Percentiles rank a stretch among this genome's conserved stretches.
phyloP scores from a whole-genome alignment of 805 yeast genomes.

The Yamadazyma philogaea region DNA sequence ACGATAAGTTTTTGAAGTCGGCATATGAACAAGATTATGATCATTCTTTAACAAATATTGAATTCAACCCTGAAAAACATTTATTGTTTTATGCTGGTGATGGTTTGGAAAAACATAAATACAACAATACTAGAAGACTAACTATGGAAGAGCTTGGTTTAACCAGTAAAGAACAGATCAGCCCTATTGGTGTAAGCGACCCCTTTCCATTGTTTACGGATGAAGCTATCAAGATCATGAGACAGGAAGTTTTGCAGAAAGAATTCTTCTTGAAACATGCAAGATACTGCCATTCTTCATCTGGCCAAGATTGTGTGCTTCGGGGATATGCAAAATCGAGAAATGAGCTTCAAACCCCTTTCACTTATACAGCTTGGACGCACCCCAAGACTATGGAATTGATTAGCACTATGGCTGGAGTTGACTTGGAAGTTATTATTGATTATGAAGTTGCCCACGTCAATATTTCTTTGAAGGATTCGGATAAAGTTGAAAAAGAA shows the following conservation, averaged over 20 bases:
- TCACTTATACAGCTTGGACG: slow-evolving; percentile 55
- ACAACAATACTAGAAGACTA: slow-evolving; percentile 26
- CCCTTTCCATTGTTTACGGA: slow-evolving; percentile 62
- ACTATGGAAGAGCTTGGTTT: slow-evolving; percentile 51
- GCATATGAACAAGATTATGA: slow-evolving; percentile 19
- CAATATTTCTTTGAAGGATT: slow-evolving; percentile 47
- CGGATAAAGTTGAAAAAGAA: slow-evolving; percentile 31
- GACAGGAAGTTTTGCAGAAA: slow-evolving; percentile 49
- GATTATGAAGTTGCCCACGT: slow-evolving; percentile 57
- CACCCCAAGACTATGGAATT: slow-evolving; percentile 56
- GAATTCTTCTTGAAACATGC: slow-evolving; percentile 46
- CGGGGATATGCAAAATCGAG: slow-evolving; percentile 48
- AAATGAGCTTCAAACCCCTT: slow-evolving; percentile 39
- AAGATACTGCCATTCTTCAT: slow-evolving; percentile 39
- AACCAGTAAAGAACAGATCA: slow-evolving; percentile 44
- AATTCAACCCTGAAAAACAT: slow-evolving; percentile 35
- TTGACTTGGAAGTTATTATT: slow-evolving; percentile 51
- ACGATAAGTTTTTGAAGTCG: slow-evolving; percentile 30
- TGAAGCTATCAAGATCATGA: slow-evolving; percentile 58
- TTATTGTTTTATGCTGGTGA: slow-evolving; percentile 24
- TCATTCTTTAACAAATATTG: slow-evolving; percentile 3
- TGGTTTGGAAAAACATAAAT: slow-evolving; percentile 13
- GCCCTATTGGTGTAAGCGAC: slow-evolving; percentile 54
- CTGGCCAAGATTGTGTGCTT: slow-evolving; percentile 47
- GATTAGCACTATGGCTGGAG: slow-evolving; percentile 57